A percentile compares a stretch with the other conserved stretches of the same genome.
phyloP scores from a whole-genome alignment of 768 basidiomycete genomes.

The Termitomyces eurrhizus region DNA sequence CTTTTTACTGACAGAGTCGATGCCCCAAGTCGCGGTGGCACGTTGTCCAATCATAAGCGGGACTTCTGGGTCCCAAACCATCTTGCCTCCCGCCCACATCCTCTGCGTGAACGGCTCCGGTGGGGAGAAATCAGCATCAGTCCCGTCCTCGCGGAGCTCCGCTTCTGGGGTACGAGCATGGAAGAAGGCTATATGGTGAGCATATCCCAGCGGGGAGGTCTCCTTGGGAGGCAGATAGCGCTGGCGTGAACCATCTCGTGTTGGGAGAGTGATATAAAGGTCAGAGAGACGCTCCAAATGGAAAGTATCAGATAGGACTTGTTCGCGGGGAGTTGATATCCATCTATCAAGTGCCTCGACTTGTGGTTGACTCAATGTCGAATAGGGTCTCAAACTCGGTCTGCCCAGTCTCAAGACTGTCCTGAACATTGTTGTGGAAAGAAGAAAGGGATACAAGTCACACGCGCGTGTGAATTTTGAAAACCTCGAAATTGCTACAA shows the following conservation, averaged over 20 bases:
- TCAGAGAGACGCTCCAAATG: slow-evolving; percentile 56
- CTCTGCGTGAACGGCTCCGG: slow-evolving; percentile 68
- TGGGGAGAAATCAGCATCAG: slow-evolving; percentile 67
- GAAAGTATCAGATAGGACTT: slow-evolving; percentile 46
- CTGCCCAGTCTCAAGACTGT: slow-evolving; percentile 6
- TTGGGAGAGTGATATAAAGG: slow-evolving; percentile 68
- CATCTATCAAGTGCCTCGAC: slow-evolving; percentile 43
- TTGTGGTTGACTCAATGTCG: slow-evolving; percentile 12
- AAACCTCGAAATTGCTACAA: background rate
- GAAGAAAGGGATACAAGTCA: background rate
- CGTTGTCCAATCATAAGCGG: slow-evolving; percentile 52
- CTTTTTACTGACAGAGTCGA: slow-evolving; percentile 56
- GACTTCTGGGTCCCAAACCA: slow-evolving; percentile 51
- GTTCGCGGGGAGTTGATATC: slow-evolving; percentile 45
- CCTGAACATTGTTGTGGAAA: slow-evolving; percentile 15
- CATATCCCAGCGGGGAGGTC: slow-evolving; percentile 46
- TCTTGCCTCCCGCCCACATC: slow-evolving; percentile 81
- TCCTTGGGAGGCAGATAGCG: slow-evolving; percentile 38
- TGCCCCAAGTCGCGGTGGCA: slow-evolving; percentile 43
- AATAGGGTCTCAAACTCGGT: slow-evolving; percentile 10
- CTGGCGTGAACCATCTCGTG: slow-evolving; percentile 54
- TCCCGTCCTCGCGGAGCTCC: slow-evolving; percentile 61
- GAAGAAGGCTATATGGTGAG: slow-evolving; percentile 75
- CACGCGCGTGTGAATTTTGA: background rate
- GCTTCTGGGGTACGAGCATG: slow-evolving; percentile 59